Evolutionary conservation across 805 yeast genomes (phyloP).

Genomic region (Ogataea chonburiensis): DNA sequence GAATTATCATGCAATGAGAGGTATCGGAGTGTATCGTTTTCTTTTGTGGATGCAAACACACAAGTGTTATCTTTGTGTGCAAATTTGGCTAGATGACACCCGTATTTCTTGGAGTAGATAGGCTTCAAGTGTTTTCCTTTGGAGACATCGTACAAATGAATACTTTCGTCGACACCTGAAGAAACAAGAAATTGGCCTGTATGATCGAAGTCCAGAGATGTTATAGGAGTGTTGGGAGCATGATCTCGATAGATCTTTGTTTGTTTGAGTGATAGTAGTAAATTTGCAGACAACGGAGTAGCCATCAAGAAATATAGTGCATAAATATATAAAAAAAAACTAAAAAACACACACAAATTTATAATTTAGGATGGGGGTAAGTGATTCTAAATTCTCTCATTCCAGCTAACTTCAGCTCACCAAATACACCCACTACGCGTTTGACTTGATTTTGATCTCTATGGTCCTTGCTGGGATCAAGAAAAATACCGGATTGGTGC

Average conservation of each 20-base stretch:
- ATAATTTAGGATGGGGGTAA: constrained; percentile 13
- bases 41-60: constrained; percentile 74
- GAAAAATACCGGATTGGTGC: constrained; percentile 69
- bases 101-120: constrained; percentile 84
- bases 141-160: constrained; percentile 76
- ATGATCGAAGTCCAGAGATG: constrained; percentile 78
- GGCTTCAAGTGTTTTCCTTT: constrained; percentile 69
- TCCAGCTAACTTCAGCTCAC: constrained; percentile 46
- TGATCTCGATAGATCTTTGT: constrained; percentile 44
- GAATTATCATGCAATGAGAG: constrained; percentile 74
- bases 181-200: constrained; percentile 75
- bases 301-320: constrained; percentile 10
- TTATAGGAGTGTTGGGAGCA: constrained; percentile 50
- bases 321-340: not conserved
- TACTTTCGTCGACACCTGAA: constrained; percentile 76
- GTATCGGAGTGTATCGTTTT: constrained; percentile 72
- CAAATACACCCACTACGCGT: constrained; percentile 63
- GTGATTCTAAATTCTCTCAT: not conserved
- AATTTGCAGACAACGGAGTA: constrained; percentile 7
- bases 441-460: constrained; percentile 77
- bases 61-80: constrained; percentile 69
- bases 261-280: constrained; percentile 28
- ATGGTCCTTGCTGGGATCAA: constrained; percentile 84
- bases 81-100: constrained; percentile 83
- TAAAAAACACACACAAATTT: not conserved